Conservation (phyloP, 169 alveolate genomes). For the Theileria equi region DNA sequence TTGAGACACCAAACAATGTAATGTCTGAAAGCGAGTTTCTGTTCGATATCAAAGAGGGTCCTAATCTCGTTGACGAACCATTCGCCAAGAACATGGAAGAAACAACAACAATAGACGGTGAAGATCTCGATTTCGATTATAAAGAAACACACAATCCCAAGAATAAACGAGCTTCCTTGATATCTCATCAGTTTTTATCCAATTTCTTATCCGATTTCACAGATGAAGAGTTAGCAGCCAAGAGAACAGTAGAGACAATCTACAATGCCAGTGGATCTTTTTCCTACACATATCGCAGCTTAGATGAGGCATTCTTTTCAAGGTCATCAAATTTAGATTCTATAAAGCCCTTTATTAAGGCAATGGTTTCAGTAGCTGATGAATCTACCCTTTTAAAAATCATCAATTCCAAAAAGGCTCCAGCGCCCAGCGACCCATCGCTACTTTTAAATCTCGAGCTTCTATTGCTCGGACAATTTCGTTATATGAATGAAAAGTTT, state of each 20-base stretch:
- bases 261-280: slow-evolving; percentile 45
- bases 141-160: slow-evolving; percentile 13
- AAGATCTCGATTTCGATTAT: slow-evolving; percentile 10
- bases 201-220: slow-evolving; percentile 35
- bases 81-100: not conserved
- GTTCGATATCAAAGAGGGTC: not conserved
- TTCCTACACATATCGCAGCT: slow-evolving; percentile 50
- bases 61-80: not conserved
- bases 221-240: slow-evolving; percentile 62
- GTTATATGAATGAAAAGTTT: slow-evolving; percentile 1
- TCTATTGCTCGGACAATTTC: slow-evolving; percentile 20
- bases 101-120: slow-evolving; percentile 4
- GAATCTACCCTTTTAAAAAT: not conserved
- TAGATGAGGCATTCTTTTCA: slow-evolving; percentile 36
- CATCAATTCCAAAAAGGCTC: not conserved
- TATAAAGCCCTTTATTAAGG: slow-evolving; percentile 34
- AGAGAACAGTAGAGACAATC: slow-evolving; percentile 57
- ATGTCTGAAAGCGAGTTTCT: not conserved
- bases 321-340: not conserved
- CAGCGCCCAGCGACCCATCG: not conserved
- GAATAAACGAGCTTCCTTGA: not conserved
- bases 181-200: slow-evolving; percentile 38
- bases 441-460: slow-evolving; percentile 29
- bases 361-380: slow-evolving; percentile 58
- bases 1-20: not conserved